phyloP scores from a whole-genome alignment of 176 grass and related monocot genomes.

The Zea luxurians region DNA sequence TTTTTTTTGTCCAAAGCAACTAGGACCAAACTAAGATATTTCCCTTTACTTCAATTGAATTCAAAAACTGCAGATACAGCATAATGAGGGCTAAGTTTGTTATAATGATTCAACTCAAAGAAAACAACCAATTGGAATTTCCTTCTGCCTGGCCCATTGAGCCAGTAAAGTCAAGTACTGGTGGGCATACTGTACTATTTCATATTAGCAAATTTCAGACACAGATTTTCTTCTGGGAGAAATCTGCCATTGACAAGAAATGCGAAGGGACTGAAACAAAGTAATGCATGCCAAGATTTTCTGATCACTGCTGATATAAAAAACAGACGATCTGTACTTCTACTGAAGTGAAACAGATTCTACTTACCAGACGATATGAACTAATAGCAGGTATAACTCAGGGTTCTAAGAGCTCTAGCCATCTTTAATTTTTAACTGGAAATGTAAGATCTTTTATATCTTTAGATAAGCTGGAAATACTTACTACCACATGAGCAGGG shows the following conservation, averaged over 20 bases:
- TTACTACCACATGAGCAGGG: conserved; percentile 60
- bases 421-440: neutral
- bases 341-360: neutral
- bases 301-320: neutral
- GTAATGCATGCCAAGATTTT: neutral
- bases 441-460: neutral
- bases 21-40: neutral
- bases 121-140: neutral
- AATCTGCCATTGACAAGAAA: neutral
- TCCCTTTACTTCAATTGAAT: neutral
- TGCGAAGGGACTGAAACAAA: neutral
- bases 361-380: neutral
- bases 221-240: neutral
- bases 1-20: neutral
- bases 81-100: neutral
- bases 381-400: neutral
- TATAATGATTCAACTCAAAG: neutral
- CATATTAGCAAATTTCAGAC: conserved; percentile 1
- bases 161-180: no score
- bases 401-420: neutral
- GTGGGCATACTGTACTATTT: neutral
- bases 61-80: neutral
- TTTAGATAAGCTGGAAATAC: conserved; percentile 12
- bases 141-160: neutral
- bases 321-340: neutral